These are phyloP conservation scores for Albugo laibachii DNA, from an alignment of 352 stramenopile species.

Conservation along the genomic window DNA sequence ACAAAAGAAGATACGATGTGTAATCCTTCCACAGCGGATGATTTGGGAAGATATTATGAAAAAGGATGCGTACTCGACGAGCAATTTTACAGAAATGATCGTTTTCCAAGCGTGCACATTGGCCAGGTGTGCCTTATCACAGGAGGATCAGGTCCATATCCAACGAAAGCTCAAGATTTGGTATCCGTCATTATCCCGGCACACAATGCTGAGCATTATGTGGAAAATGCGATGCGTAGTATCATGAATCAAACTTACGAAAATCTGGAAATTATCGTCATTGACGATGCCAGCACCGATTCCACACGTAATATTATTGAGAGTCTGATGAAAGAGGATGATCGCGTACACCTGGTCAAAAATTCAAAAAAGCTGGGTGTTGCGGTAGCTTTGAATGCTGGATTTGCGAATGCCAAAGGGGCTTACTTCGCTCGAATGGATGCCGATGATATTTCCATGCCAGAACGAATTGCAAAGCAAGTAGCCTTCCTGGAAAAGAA, in stretches of 20 bases:
- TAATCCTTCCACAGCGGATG: constrained; percentile 13
- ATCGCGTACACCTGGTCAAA: constrained; percentile 19
- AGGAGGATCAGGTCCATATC: constrained; percentile 6
- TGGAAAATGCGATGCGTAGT: constrained; percentile 25
- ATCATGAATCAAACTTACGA: constrained; percentile 13
- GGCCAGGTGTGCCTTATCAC: constrained; percentile 33
- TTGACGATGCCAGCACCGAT: constrained; percentile 50
- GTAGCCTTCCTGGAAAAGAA: constrained; percentile 17
- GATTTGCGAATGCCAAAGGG: constrained; percentile 22
- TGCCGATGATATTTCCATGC: constrained; percentile 51
- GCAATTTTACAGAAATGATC: constrained; percentile 21
- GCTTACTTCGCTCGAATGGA: constrained; percentile 70
- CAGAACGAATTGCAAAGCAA: constrained; percentile 33
- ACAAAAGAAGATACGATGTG: constrained; percentile 3
- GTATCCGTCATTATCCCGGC: constrained; percentile 60
- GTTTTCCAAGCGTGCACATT: constrained; percentile 63
- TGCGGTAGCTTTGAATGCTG: constrained; percentile 47
- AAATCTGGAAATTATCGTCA: constrained; percentile 43
- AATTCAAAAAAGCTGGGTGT: constrained; percentile 30
- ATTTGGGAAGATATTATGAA: constrained; percentile 15
- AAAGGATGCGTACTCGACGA: constrained; percentile 26
- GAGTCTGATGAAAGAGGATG: constrained; percentile 15
- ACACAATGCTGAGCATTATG: constrained; percentile 24
- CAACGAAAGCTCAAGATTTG: constrained; percentile 3
- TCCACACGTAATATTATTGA: constrained; percentile 17